Percentiles rank a stretch among this genome's conserved stretches.
Conservation (phyloP, 345 rosid genomes). For the Pugionium cornutum region DNA sequence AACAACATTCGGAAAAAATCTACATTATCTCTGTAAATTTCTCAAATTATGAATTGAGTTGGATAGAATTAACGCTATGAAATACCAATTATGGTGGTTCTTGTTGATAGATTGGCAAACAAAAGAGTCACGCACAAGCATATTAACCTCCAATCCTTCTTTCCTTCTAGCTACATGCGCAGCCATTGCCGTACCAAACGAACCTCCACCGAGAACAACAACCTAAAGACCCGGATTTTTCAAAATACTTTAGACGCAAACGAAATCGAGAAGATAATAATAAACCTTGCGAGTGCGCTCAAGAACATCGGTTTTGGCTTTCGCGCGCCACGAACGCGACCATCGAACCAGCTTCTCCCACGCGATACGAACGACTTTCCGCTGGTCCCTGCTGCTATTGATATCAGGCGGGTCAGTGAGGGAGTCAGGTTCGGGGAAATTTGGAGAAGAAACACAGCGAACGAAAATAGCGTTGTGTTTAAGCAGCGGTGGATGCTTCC, state of each 20-base stretch:
- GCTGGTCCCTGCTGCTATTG: constrained; percentile 49
- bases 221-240: constrained; percentile 52
- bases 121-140: constrained; percentile 78
- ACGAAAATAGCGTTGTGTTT: constrained; percentile 30
- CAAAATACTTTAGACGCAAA: constrained; percentile 1
- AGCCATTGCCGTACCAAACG: constrained; percentile 95
- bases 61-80: background rate
- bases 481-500: constrained; percentile 23
- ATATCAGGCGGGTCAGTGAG: constrained; percentile 31
- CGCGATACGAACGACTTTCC: constrained; percentile 69
- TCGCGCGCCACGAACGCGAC: constrained; percentile 88
- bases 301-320: constrained; percentile 70
- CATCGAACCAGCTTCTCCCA: constrained; percentile 92
- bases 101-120: constrained; percentile 72
- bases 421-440: constrained; percentile 26
- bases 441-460: constrained; percentile 40
- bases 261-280: background rate
- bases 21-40: background rate
- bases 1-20: background rate
- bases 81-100: constrained; percentile 58
- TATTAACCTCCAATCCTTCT: constrained; percentile 64
- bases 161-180: constrained; percentile 82
- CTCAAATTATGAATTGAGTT: background rate
- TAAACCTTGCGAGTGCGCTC: constrained; percentile 78
- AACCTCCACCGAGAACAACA: constrained; percentile 96